These are phyloP conservation scores for Lolium rigidum DNA, from an alignment of 176 grass and related monocot species.

Conservation along the genomic window DNA sequence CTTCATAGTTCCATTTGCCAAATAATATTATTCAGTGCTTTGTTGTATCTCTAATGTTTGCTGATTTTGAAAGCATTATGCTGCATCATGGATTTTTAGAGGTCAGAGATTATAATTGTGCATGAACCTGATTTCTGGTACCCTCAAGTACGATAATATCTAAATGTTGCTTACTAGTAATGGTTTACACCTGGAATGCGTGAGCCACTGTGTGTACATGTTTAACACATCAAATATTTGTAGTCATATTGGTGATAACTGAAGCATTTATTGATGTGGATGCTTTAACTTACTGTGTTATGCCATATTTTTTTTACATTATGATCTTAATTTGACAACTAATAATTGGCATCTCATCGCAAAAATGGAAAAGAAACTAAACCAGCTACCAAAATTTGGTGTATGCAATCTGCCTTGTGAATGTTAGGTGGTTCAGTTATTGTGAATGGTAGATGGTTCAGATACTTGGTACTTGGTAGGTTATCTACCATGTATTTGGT, in stretches of 20 bases:
- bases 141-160: background rate
- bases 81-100: conserved; percentile 13
- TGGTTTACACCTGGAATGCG: background rate
- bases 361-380: background rate
- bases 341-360: conserved; percentile 1
- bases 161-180: background rate
- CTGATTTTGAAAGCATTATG: background rate
- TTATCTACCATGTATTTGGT: background rate
- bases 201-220: background rate
- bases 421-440: no score
- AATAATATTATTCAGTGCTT: background rate
- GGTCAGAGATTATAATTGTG: conserved; percentile 6
- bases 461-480: conserved; percentile 2
- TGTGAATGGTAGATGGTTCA: background rate
- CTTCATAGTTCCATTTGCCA: background rate
- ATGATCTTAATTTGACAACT: background rate
- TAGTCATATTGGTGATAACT: background rate
- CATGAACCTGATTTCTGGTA: background rate
- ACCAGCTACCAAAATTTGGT: background rate
- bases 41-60: background rate
- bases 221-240: background rate
- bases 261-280: background rate
- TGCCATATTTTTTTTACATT: background rate
- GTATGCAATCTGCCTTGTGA: background rate
- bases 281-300: background rate